phyloP scores from a whole-genome alignment of 495 filamentous ascomycete species.

The Barbatosphaeria neglecta region DNA sequence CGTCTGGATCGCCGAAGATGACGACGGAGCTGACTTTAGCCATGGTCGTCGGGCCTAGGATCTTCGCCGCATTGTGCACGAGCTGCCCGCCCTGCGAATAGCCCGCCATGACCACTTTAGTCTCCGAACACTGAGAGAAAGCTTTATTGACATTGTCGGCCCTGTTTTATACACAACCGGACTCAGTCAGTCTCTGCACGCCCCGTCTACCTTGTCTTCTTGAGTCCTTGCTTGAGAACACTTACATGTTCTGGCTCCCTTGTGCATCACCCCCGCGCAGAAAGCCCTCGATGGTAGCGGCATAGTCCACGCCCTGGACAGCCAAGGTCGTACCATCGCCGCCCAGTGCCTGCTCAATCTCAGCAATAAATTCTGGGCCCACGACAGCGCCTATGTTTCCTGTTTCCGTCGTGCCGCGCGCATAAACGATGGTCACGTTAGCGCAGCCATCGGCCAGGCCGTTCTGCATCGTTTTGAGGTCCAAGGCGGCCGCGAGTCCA shows the following conservation, averaged over 20 bases:
- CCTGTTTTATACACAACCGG: conserved; percentile 24
- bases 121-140: conserved; percentile 42
- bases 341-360: conserved; percentile 20
- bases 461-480: conserved; percentile 28
- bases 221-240: no score
- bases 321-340: conserved; percentile 30
- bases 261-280: conserved; percentile 31
- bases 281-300: conserved; percentile 27
- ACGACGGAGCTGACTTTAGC: conserved; percentile 26
- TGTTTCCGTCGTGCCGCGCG: conserved; percentile 43
- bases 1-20: conserved; percentile 48
- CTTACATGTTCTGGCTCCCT: conserved; percentile 25
- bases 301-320: conserved; percentile 48
- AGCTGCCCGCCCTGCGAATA: conserved; percentile 48
- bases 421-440: conserved; percentile 45
- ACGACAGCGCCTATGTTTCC: conserved; percentile 47
- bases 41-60: conserved; percentile 19
- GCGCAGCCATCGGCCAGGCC: conserved; percentile 24
- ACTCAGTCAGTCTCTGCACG: not conserved
- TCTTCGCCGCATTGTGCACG: conserved; percentile 36
- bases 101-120: conserved; percentile 48
- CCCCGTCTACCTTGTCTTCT: not conserved
- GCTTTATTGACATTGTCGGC: conserved; percentile 35
- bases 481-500: conserved; percentile 9
- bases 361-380: conserved; percentile 42